Conservation (phyloP, 345 rosid genomes). For the Eutrema japonicum region DNA sequence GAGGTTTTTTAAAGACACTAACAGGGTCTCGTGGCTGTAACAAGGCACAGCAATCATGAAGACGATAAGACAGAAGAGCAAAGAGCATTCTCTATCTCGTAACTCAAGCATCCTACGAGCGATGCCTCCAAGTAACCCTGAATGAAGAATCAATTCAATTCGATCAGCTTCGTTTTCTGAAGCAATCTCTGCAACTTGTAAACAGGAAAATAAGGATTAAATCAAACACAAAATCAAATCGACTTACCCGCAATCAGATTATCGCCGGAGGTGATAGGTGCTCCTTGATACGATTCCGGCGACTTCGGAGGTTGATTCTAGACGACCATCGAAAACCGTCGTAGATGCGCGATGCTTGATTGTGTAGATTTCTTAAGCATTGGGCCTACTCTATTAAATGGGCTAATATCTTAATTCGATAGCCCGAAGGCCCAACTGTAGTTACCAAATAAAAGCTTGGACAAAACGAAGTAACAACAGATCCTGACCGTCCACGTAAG, state of each 20-base stretch:
- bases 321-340: not conserved
- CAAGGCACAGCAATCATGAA: slow-evolving; percentile 32
- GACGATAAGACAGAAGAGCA: slow-evolving; percentile 39
- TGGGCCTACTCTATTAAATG: slow-evolving; percentile 14
- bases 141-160: not conserved
- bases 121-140: not conserved
- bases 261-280: slow-evolving; percentile 9
- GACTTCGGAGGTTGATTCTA: slow-evolving; percentile 14
- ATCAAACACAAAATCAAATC: not conserved
- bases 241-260: not conserved
- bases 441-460: not conserved
- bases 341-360: not conserved
- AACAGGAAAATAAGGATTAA: not conserved
- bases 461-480: not conserved
- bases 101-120: slow-evolving; percentile 33
- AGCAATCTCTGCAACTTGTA: slow-evolving; percentile 3
- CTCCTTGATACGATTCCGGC: slow-evolving; percentile 26
- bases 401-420: not conserved
- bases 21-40: slow-evolving; percentile 46
- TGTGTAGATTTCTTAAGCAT: not conserved
- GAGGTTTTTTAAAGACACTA: slow-evolving; percentile 34
- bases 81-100: slow-evolving; percentile 4
- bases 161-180: not conserved
- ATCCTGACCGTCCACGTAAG: slow-evolving; percentile 9
- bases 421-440: not conserved